Evolutionary conservation across 2,329 filamentous ascomycete genomes (phyloP).

Genomic region (Clonostachys solani): DNA sequence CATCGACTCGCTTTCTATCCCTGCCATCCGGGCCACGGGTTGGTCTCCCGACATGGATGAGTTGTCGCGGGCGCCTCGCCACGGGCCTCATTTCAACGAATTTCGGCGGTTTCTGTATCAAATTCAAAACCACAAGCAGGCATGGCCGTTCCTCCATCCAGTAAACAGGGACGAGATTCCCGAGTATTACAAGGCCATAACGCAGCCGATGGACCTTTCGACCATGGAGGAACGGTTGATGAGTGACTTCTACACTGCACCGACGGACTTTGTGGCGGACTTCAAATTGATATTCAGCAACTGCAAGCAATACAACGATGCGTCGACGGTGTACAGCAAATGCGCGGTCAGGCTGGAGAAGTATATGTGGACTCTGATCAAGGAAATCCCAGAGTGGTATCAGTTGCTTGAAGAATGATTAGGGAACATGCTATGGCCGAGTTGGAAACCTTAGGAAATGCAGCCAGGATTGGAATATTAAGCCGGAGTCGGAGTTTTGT

Average conservation of each 20-base stretch:
- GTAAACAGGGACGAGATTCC: constrained; percentile 73
- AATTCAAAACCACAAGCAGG: constrained; percentile 67
- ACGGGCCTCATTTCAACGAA: constrained; percentile 71
- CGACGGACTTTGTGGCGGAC: constrained; percentile 70
- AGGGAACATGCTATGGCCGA: no score
- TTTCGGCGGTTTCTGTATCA: constrained; percentile 69
- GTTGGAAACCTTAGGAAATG: no score
- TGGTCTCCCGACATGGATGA: constrained; percentile 93
- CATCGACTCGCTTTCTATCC: constrained; percentile 70
- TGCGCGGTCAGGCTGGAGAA: constrained; percentile 67
- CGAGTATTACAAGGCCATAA: constrained; percentile 77
- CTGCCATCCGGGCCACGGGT: constrained; percentile 77
- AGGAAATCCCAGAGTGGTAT: constrained; percentile 67
- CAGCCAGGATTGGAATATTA: no score
- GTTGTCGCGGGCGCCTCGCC: constrained; percentile 67
- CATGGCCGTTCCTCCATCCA: constrained; percentile 72
- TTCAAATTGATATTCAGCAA: constrained; percentile 70
- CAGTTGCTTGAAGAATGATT: constrained; percentile 7
- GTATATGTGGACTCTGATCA: constrained; percentile 69
- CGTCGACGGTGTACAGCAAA: constrained; percentile 71
- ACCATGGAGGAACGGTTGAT: constrained; percentile 74
- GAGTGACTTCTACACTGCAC: constrained; percentile 65
- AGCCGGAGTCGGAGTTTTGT: no score
- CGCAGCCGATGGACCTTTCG: constrained; percentile 70
- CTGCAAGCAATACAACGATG: constrained; percentile 70